These are phyloP conservation scores for Blastobotrys arbuscula DNA, from an alignment of 1,139 yeast genomes.

Conservation along the genomic window DNA sequence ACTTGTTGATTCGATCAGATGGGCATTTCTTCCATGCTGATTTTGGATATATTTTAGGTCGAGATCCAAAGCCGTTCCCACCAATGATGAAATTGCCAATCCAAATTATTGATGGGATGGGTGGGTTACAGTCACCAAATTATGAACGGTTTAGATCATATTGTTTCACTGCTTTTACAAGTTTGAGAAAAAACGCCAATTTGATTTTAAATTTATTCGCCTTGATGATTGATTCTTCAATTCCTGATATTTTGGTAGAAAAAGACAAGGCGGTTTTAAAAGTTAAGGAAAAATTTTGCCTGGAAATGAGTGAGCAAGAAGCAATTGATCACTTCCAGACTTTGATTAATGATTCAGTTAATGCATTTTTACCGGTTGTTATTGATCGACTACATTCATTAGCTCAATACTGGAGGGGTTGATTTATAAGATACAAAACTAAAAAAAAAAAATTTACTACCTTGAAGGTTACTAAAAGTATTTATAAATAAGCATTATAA, in stretches of 20 bases:
- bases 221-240: constrained; percentile 88
- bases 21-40: constrained; percentile 95
- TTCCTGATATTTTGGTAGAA: constrained; percentile 78
- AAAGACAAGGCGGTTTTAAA: constrained; percentile 72
- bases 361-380: constrained; percentile 88
- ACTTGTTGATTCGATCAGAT: constrained; percentile 63
- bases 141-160: constrained; percentile 83
- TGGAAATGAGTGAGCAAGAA: constrained; percentile 91
- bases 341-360: constrained; percentile 87
- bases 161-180: constrained; percentile 91
- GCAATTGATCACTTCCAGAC: constrained; percentile 93
- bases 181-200: constrained; percentile 82
- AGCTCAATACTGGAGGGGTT: constrained; percentile 95
- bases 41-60: constrained; percentile 92
- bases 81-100: constrained; percentile 97
- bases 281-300: constrained; percentile 88
- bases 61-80: constrained; percentile 98
- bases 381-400: constrained; percentile 91
- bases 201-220: constrained; percentile 86
- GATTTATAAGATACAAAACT: not conserved
- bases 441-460: not conserved
- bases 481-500: no score
- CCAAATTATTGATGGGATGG: constrained; percentile 97
- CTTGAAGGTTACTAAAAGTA: not conserved
- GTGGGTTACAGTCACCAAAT: constrained; percentile 81